phyloP scores from a whole-genome alignment of 495 filamentous ascomycete species.

The Patellaria atrata region DNA sequence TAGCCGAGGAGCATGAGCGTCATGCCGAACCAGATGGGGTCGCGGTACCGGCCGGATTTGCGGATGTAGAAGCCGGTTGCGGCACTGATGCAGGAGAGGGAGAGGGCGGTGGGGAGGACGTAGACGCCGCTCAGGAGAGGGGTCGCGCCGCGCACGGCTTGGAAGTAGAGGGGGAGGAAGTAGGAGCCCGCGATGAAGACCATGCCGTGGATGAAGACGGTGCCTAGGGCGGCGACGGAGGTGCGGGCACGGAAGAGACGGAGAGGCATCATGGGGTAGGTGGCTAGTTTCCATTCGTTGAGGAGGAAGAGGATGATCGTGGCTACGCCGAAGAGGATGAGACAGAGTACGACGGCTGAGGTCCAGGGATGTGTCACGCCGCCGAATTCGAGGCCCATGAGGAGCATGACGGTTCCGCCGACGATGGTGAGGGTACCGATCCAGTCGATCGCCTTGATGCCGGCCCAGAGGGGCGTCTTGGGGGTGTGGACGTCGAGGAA shows the following conservation, averaged over 20 bases:
- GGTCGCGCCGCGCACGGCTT: constrained; percentile 47
- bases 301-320: constrained; percentile 48
- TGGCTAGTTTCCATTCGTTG: constrained; percentile 57
- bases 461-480: constrained; percentile 51
- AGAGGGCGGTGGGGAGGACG: constrained; percentile 57
- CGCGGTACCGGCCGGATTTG: constrained; percentile 47
- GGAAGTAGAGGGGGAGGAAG: constrained; percentile 21
- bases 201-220: constrained; percentile 22
- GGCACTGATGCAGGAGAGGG: constrained; percentile 52
- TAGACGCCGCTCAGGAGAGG: constrained; percentile 71
- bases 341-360: constrained; percentile 60
- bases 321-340: constrained; percentile 60
- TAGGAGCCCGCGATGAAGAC: constrained; percentile 24
- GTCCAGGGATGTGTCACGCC: constrained; percentile 63
- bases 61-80: constrained; percentile 54
- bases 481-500: constrained; percentile 67
- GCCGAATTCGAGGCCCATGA: constrained; percentile 24
- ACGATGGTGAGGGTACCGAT: constrained; percentile 50
- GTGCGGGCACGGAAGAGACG: constrained; percentile 42
- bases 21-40: constrained; percentile 42
- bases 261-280: constrained; percentile 64
- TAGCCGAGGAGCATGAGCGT: constrained; percentile 46
- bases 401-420: constrained; percentile 64
- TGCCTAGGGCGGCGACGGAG: constrained; percentile 17
- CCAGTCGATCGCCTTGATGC: constrained; percentile 68